Percentiles rank a stretch among this genome's conserved stretches.
Evolutionary conservation across 106 monocot genomes (phyloP).

Genomic region (Dendrobium officinale): DNA sequence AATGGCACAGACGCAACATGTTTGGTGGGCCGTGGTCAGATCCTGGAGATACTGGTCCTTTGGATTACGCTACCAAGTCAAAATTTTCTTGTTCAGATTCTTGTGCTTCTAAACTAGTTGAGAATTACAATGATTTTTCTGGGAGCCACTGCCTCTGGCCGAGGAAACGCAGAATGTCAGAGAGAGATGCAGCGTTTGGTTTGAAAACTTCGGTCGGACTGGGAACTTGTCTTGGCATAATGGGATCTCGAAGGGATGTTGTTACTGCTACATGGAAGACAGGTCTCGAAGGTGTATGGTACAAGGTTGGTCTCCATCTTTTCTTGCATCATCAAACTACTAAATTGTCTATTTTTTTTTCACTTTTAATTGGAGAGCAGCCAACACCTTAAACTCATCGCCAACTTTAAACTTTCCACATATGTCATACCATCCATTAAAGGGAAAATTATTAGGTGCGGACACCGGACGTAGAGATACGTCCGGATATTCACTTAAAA

Average conservation of each 20-base stretch:
- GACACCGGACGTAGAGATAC: too few relatives aligned
- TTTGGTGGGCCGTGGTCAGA: slow-evolving; percentile 99
- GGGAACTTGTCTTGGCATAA: slow-evolving; percentile 91
- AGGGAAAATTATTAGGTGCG: too few relatives aligned
- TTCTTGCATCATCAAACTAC: not conserved
- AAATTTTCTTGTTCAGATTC: slow-evolving; percentile 31
- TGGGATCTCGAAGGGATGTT: slow-evolving; percentile 97
- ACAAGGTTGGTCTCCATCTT: slow-evolving; percentile 48
- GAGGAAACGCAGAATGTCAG: slow-evolving; percentile 80
- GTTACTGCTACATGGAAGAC: slow-evolving; percentile 89
- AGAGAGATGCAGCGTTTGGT: slow-evolving; percentile 98
- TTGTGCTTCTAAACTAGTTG: slow-evolving; percentile 7
- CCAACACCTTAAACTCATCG: too few relatives aligned
- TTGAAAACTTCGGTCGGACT: slow-evolving; percentile 89
- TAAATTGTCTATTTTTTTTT: not conserved
- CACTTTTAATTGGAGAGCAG: too few relatives aligned
- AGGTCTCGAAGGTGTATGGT: slow-evolving; percentile 89
- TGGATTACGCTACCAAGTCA: slow-evolving; percentile 34
- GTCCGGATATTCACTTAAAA: too few relatives aligned
- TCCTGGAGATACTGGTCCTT: slow-evolving; percentile 71
- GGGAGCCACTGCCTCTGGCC: slow-evolving; percentile 72
- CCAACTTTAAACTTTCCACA: not conserved
- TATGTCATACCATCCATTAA: not conserved
- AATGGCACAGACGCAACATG: slow-evolving; percentile 99
- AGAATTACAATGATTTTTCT: slow-evolving; percentile 17